A percentile compares a stretch with the other conserved stretches of the same genome.
Evolutionary conservation across 345 rosid genomes (phyloP).

Genomic region (Eucalyptus grandis): DNA sequence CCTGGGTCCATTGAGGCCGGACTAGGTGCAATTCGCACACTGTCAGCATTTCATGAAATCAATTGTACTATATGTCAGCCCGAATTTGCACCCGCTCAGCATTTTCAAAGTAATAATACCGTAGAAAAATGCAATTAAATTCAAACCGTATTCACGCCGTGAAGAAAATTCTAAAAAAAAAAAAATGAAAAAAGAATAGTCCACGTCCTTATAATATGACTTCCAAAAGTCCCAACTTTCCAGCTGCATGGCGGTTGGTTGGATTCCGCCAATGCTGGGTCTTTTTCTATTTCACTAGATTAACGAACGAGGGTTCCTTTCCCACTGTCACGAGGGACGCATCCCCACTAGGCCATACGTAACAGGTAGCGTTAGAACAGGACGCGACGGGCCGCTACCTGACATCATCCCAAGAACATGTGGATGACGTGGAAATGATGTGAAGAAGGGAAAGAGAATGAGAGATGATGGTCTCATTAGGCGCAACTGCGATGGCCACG

Average conservation of each 20-base stretch:
- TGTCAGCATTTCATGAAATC: not conserved
- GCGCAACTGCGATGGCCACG: too few species aligned
- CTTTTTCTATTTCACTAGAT: not conserved
- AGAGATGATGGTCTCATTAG: too few species aligned
- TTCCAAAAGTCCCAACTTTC: not conserved
- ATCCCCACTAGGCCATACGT: too few species aligned
- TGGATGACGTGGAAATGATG: not conserved
- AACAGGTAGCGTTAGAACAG: too few species aligned
- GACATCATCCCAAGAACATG: too few species aligned
- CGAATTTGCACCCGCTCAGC: not conserved
- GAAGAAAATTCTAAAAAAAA: not conserved
- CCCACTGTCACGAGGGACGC: not conserved
- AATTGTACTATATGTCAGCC: not conserved
- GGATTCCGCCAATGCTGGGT: not conserved
- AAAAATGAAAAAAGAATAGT: not conserved
- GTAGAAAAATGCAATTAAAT: not conserved
- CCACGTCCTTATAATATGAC: not conserved
- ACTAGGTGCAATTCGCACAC: fast-evolving
- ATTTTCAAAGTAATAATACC: not conserved
- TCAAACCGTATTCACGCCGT: too few species aligned
- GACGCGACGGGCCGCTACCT: too few species aligned
- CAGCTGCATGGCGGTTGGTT: not conserved
- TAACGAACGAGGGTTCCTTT: not conserved
- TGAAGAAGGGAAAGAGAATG: not conserved
- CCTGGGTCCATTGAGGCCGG: fast-evolving